phyloP scores from a whole-genome alignment of 441 rosid species.

The Arabidopsis hybrid region DNA sequence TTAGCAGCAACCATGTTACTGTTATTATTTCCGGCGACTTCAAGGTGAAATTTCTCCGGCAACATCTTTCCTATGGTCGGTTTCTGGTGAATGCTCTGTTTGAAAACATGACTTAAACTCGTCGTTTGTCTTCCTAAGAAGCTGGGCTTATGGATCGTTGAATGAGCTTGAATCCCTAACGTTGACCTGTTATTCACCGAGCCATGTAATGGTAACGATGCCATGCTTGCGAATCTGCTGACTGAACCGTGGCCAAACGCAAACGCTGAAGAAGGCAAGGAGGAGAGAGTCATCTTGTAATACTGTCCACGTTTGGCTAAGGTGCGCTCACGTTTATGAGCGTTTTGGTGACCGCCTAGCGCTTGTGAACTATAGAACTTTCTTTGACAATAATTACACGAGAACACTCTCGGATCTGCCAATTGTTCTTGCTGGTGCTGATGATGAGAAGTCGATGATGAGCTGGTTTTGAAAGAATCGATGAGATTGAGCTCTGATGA shows the following conservation, averaged over 20 bases:
- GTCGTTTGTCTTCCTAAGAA: conserved; percentile 37
- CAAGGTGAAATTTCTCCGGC: conserved; percentile 46
- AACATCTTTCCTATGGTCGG: conserved; percentile 57
- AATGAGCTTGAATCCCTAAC: conserved; percentile 71
- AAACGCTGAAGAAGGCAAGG: conserved; percentile 33
- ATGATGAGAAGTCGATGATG: conserved; percentile 38
- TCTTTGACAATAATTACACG: conserved; percentile 84
- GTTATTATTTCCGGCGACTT: conserved; percentile 46
- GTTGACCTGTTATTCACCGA: conserved; percentile 49
- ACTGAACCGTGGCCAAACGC: conserved; percentile 47
- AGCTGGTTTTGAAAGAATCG: conserved; percentile 47
- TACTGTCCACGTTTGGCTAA: conserved; percentile 72
- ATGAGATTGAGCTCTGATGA: conserved; percentile 64
- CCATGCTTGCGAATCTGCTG: conserved; percentile 61
- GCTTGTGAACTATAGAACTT: conserved; percentile 91
- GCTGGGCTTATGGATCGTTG: conserved; percentile 68
- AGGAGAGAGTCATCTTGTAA: conserved; percentile 39
- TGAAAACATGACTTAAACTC: conserved; percentile 47
- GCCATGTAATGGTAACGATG: conserved; percentile 79
- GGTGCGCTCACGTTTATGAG: conserved; percentile 80
- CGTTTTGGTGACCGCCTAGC: conserved; percentile 87
- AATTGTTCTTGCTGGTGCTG: conserved; percentile 38
- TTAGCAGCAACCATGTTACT: neutral
- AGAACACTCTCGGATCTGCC: conserved; percentile 64
- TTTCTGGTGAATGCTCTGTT: conserved; percentile 55